Percentiles rank a stretch among this genome's conserved stretches.
phyloP scores from a whole-genome alignment of 2,329 filamentous ascomycete species.

The Orbilia javanica region DNA sequence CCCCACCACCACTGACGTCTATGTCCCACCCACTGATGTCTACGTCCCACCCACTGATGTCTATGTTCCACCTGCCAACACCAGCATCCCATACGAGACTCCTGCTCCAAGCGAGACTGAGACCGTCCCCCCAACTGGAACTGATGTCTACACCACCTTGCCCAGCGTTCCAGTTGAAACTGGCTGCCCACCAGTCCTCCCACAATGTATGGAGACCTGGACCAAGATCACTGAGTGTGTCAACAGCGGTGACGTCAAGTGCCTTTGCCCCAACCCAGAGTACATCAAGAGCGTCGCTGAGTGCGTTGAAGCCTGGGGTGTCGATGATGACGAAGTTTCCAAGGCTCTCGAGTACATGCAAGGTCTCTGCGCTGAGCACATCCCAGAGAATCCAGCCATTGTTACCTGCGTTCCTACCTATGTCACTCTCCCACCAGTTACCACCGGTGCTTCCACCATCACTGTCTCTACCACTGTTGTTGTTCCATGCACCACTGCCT shows the following conservation, averaged over 20 bases:
- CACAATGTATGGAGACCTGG: constrained; percentile 93
- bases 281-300: constrained; percentile 84
- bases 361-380: constrained; percentile 85
- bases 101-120: constrained; percentile 19
- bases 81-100: constrained; percentile 47
- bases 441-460: constrained; percentile 64
- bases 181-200: constrained; percentile 77
- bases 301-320: constrained; percentile 83
- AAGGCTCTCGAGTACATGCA: constrained; percentile 85
- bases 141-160: constrained; percentile 63
- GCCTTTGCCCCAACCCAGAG: constrained; percentile 84
- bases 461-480: constrained; percentile 65
- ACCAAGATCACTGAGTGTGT: constrained; percentile 79
- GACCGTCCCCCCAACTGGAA: constrained; percentile 69
- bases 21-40: constrained; percentile 22
- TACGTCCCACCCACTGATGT: constrained; percentile 24
- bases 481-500: constrained; percentile 40
- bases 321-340: constrained; percentile 74
- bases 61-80: constrained; percentile 41
- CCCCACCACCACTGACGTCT: constrained; percentile 15
- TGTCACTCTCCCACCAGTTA: constrained; percentile 71
- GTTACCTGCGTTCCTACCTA: constrained; percentile 78
- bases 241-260: constrained; percentile 83
- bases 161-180: constrained; percentile 51
- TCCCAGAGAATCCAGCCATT: constrained; percentile 84